These are phyloP conservation scores for Plasmodium adleri DNA, from an alignment of 169 alveolate genomes.

Conservation along the genomic window DNA sequence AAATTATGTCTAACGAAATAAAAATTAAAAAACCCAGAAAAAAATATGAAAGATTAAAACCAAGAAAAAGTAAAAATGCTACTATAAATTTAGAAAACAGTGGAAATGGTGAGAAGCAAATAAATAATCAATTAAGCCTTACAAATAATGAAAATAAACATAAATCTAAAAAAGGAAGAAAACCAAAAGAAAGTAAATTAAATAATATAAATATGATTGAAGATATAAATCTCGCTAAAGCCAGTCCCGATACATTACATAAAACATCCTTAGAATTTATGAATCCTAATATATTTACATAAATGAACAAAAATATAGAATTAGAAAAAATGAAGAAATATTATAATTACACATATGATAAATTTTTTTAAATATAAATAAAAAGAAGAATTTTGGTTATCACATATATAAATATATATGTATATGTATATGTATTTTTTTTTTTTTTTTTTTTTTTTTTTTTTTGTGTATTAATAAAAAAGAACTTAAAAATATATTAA, in stretches of 20 bases:
- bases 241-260: conserved; percentile 24
- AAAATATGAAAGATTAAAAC: conserved; percentile 69
- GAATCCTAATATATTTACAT: conserved; percentile 66
- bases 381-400: neutral
- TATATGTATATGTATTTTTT: neutral
- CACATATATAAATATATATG: neutral
- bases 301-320: conserved; percentile 2
- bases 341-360: neutral
- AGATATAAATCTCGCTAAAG: conserved; percentile 15
- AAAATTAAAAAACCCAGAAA: conserved; percentile 65
- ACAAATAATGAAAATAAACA: conserved; percentile 1
- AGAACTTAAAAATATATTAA: no score
- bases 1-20: conserved; percentile 17
- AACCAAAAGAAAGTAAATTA: conserved; percentile 19
- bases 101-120: neutral
- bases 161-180: conserved; percentile 18
- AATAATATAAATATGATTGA: conserved; percentile 17
- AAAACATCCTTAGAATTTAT: conserved; percentile 56
- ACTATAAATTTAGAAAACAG: neutral
- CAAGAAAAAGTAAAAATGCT: conserved; percentile 35
- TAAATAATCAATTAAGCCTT: neutral
- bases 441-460: no score
- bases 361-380: neutral
- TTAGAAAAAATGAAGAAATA: neutral
- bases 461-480: no score